Evolutionary conservation across 441 rosid genomes (phyloP), one percentile per base, ranked within the genome.

Genomic region (Gossypium lobatum): DNA sequence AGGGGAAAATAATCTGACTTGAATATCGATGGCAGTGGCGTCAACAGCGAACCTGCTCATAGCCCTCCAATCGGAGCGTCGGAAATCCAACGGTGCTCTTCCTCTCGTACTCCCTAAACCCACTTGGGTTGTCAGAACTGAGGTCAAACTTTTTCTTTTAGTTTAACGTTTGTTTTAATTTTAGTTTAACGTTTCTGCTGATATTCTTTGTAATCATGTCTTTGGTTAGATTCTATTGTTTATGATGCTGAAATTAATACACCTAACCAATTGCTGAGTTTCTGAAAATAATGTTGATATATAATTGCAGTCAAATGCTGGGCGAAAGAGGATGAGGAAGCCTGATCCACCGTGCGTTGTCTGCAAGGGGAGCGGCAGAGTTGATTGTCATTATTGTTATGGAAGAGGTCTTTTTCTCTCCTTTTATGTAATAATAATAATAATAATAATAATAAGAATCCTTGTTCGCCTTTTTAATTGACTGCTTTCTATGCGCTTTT

Each of bases 321-420:
- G 78, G 71, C 86, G 79, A 72, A 75, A 75, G 60, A 59, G 8
- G 60, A 80, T 75, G 74, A 85, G 71, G 80, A 88, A 74, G 77
- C 85, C 85, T 3, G 85, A 93, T 34, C 89, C 87, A 4, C 77
- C 91, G 21, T 91, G 98, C 58, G 88, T 85, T 11, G 76, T 83
- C 61, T 93, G 98, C 76, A 76, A 77, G 3, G 97, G 98, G 58
- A 80, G 76, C 37, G 97, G 98, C 69, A 84, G 86, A 77, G 87
- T 88, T 55, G 81, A 85, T 75, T 89, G 97, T 84, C 81, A 74
- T 74, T 75, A 59, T 31, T 93, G 98, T 73, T 46, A 59, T 26
- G 97, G 97, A 64, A 85, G 76, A 86, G 93, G 97, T 93, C 48
- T 58, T 20, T 67, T 34, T 25, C 60, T 9, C 59, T 64, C 10